These are phyloP conservation scores for Pyrenochaeta sp. DNA, from an alignment of 2,329 filamentous ascomycete genomes.

Conservation along the genomic window DNA sequence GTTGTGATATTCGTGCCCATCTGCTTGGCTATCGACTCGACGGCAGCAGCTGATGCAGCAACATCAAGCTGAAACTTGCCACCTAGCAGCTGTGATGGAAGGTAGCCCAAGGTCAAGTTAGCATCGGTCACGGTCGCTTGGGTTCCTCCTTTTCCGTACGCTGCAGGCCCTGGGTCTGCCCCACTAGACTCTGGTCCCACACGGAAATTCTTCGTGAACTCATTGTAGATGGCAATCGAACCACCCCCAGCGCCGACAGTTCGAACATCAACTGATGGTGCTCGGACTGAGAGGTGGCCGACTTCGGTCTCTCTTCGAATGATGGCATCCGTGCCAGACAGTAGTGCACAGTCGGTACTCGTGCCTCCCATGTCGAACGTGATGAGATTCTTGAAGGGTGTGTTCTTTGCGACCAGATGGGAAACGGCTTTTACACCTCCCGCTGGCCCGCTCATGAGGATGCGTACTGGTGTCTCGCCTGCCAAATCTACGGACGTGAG, in stretches of 20 bases:
- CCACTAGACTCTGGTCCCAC: conserved; percentile 62
- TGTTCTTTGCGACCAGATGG: conserved; percentile 56
- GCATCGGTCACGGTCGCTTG: conserved; percentile 61
- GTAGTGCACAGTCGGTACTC: conserved; percentile 58
- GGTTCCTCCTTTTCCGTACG: conserved; percentile 58
- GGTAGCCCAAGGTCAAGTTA: conserved; percentile 58
- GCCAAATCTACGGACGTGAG: conserved; percentile 57
- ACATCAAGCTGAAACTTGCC: conserved; percentile 58
- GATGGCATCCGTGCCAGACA: conserved; percentile 54
- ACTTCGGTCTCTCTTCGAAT: conserved; percentile 58
- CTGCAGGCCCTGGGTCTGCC: conserved; percentile 58
- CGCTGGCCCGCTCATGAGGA: conserved; percentile 61
- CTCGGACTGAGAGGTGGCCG: conserved; percentile 54
- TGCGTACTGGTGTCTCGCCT: conserved; percentile 58
- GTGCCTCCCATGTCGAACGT: conserved; percentile 63
- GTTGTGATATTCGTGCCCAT: conserved; percentile 55
- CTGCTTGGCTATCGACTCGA: conserved; percentile 55
- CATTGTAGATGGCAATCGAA: conserved; percentile 59
- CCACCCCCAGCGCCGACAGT: conserved; percentile 62
- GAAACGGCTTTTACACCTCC: conserved; percentile 60
- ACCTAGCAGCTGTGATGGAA: conserved; percentile 57
- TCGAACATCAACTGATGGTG: conserved; percentile 59
- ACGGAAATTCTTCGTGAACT: conserved; percentile 58
- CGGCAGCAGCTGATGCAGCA: conserved; percentile 52
- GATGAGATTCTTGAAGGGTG: conserved; percentile 59